Evolutionary conservation across 2,329 filamentous ascomycete genomes (phyloP).

Genomic region (Lachnellula arida): DNA sequence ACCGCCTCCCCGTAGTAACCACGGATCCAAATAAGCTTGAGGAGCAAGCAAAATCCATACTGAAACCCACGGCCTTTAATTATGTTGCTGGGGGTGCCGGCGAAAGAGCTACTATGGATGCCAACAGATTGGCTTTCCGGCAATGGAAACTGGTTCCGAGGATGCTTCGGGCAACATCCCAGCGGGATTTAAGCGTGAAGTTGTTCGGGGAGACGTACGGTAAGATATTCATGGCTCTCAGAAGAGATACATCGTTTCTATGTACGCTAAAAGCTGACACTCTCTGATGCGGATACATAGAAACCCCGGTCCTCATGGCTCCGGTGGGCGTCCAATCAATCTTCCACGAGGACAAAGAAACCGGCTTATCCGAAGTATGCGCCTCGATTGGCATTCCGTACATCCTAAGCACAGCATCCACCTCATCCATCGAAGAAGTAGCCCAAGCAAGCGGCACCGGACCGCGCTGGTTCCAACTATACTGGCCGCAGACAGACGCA

Average conservation of each 20-base stretch:
- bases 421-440: conserved; percentile 60
- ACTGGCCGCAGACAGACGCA: conserved; percentile 65
- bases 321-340: conserved; percentile 67
- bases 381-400: conserved; percentile 58
- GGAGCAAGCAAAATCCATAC: conserved; percentile 45
- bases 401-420: conserved; percentile 61
- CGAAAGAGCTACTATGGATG: conserved; percentile 55
- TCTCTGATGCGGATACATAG: background rate
- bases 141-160: conserved; percentile 58
- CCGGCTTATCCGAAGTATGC: conserved; percentile 59
- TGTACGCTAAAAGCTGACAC: background rate
- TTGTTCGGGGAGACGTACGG: conserved; percentile 49
- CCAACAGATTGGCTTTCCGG: conserved; percentile 62
- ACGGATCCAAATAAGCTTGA: conserved; percentile 56
- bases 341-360: conserved; percentile 61
- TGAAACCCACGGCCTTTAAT: conserved; percentile 48
- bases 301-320: conserved; percentile 53
- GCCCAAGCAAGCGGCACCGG: conserved; percentile 53
- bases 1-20: conserved; percentile 47
- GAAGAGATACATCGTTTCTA: too few relatives aligned
- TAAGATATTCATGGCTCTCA: conserved; percentile 15
- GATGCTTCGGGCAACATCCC: conserved; percentile 54
- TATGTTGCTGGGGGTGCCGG: conserved; percentile 61
- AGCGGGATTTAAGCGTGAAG: conserved; percentile 45
- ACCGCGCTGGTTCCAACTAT: conserved; percentile 68